Conservation (phyloP, 257 asterid genomes). For the Henckelia pumila region DNA sequence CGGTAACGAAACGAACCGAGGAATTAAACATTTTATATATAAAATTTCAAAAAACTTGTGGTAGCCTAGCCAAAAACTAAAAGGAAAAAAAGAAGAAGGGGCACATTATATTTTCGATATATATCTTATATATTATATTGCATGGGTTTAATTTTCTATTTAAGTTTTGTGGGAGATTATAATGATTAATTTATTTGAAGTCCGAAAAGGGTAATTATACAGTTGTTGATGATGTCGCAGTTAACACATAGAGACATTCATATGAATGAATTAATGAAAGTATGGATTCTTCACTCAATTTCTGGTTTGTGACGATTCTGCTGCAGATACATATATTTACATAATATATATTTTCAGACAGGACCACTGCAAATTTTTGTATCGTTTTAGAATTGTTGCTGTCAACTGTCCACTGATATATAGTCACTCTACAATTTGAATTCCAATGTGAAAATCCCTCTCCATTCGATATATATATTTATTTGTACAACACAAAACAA, state of each 20-base stretch:
- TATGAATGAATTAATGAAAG: neutral
- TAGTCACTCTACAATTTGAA: constrained; percentile 30
- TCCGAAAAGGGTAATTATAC: neutral
- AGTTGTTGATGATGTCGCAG: constrained; percentile 10
- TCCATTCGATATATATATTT: neutral
- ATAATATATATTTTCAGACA: constrained; percentile 4
- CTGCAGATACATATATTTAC: constrained; percentile 21
- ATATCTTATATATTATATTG: neutral
- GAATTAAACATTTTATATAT: too few relatives aligned
- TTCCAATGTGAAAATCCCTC: constrained; percentile 9
- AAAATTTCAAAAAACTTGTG: neutral
- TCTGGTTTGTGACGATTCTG: constrained; percentile 28
- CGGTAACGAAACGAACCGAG: too few relatives aligned
- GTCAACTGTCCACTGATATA: constrained; percentile 43
- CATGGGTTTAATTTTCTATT: constrained; percentile 19
- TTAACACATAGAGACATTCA: constrained; percentile 11
- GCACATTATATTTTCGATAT: too few relatives aligned
- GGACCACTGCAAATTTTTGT: constrained; percentile 33
- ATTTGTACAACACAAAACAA: too few relatives aligned
- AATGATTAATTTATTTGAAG: neutral
- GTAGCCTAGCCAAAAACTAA: neutral
- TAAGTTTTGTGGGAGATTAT: neutral
- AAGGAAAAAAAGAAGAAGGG: too few relatives aligned
- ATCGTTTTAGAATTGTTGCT: constrained; percentile 29
- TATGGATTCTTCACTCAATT: constrained; percentile 21